phyloP scores from a whole-genome alignment of 768 basidiomycete genomes.

The Hirschioporus abietinus region DNA sequence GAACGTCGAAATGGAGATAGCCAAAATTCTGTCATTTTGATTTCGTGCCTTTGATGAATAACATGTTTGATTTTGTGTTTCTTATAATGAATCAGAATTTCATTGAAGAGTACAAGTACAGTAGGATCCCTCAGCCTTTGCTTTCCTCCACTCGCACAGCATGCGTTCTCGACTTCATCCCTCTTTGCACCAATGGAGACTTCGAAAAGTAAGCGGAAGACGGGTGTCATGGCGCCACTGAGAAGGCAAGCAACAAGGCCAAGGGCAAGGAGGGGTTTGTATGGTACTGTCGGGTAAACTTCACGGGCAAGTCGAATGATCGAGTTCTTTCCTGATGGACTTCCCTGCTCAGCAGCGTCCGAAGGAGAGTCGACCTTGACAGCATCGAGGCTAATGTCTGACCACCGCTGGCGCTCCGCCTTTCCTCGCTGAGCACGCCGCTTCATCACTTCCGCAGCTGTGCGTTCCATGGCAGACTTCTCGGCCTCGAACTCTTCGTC shows the following conservation, averaged over 20 bases:
- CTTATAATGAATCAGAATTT: too few relatives aligned
- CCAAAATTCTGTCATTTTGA: too few relatives aligned
- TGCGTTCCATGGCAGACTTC: conserved; percentile 31
- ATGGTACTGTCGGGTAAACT: conserved; percentile 67
- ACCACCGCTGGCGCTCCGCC: conserved; percentile 26
- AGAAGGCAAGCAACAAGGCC: conserved; percentile 66
- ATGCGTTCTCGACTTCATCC: conserved; percentile 74
- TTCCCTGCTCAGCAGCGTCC: conserved; percentile 13
- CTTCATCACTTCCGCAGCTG: conserved; percentile 29
- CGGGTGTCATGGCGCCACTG: conserved; percentile 81
- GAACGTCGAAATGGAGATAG: too few relatives aligned
- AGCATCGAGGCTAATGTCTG: conserved; percentile 15
- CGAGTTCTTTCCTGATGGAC: conserved; percentile 20
- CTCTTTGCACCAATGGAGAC: conserved; percentile 67
- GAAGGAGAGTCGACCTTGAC: conserved; percentile 20
- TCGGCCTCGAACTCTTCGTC: conserved; percentile 19
- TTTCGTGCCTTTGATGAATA: too few relatives aligned
- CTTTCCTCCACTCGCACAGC: conserved; percentile 83
- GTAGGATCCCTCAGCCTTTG: conserved; percentile 86
- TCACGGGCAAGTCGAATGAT: conserved; percentile 46
- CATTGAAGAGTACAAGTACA: conserved; percentile 83
- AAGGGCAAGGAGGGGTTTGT: conserved; percentile 62
- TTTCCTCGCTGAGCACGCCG: conserved; percentile 13
- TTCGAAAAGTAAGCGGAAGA: conserved; percentile 78
- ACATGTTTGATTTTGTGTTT: too few relatives aligned